Percentiles rank a stretch among this genome's conserved stretches.
These are phyloP conservation scores for Candida berthetii DNA, from an alignment of 805 yeast species.

Conservation along the genomic window DNA sequence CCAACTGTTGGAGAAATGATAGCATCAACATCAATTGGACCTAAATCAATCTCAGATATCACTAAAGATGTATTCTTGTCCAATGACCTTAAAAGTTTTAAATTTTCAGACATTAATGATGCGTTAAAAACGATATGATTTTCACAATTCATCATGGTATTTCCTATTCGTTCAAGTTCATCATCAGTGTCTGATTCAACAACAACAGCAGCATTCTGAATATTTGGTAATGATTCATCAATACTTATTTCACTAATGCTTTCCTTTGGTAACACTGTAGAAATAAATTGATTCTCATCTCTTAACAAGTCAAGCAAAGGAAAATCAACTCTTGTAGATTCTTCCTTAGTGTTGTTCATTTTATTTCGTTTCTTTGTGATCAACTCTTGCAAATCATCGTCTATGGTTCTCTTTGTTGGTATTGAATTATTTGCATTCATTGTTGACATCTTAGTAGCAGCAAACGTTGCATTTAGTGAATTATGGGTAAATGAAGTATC, in stretches of 20 bases:
- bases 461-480: neutral
- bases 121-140: slow-evolving; percentile 7
- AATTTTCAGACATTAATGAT: neutral
- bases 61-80: slow-evolving; percentile 1
- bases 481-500: neutral
- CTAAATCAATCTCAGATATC: slow-evolving; percentile 11
- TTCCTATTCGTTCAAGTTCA: neutral
- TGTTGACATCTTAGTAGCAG: slow-evolving; percentile 1
- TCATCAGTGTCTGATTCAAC: neutral
- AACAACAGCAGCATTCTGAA: no score
- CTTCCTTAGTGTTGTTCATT: neutral
- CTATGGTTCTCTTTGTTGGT: slow-evolving; percentile 3
- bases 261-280: neutral
- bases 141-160: no score
- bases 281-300: neutral
- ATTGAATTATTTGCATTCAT: neutral
- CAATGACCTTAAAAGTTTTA: slow-evolving; percentile 1
- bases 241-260: neutral
- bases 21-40: slow-evolving; percentile 10
- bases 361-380: slow-evolving; percentile 4
- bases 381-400: slow-evolving; percentile 13
- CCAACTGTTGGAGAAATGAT: slow-evolving; percentile 8
- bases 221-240: neutral
- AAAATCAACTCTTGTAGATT: neutral
- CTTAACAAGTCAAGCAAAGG: neutral